These are phyloP conservation scores for Auricularia auricula-judae DNA, from an alignment of 768 basidiomycete species.

Conservation along the genomic window DNA sequence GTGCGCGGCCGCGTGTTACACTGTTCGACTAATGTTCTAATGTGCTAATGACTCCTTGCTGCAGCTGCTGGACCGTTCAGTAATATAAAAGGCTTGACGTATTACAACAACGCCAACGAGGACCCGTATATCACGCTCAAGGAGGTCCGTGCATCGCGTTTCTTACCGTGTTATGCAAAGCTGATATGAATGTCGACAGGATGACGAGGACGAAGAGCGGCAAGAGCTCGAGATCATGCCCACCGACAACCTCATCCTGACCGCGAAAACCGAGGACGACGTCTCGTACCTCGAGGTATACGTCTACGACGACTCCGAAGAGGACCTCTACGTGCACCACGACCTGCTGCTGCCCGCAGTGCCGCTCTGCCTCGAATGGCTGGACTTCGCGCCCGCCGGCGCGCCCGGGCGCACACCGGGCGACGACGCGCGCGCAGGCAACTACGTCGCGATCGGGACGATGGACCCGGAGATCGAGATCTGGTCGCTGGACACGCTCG, in stretches of 20 bases:
- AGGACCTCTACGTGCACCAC: constrained; percentile 92
- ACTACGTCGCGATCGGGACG: constrained; percentile 93
- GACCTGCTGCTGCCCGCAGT: constrained; percentile 96
- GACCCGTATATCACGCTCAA: constrained; percentile 97
- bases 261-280: constrained; percentile 94
- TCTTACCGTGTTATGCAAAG: neutral
- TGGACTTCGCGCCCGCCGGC: constrained; percentile 97
- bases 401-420: constrained; percentile 67
- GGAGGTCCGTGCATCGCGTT: constrained; percentile 53
- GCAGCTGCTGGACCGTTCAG: constrained; percentile 74
- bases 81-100: constrained; percentile 89
- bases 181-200: constrained; percentile 26
- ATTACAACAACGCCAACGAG: constrained; percentile 82
- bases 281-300: constrained; percentile 93
- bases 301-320: constrained; percentile 85
- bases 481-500: constrained; percentile 90
- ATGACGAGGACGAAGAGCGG: constrained; percentile 72
- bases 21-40: neutral
- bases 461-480: constrained; percentile 98
- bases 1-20: constrained; percentile 9
- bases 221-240: constrained; percentile 83
- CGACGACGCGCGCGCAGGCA: constrained; percentile 32
- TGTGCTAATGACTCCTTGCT: constrained; percentile 6
- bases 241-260: constrained; percentile 84
- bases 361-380: constrained; percentile 98